Evolutionary conservation across 2,329 filamentous ascomycete genomes (phyloP).

Genomic region (Volutella citrinella): DNA sequence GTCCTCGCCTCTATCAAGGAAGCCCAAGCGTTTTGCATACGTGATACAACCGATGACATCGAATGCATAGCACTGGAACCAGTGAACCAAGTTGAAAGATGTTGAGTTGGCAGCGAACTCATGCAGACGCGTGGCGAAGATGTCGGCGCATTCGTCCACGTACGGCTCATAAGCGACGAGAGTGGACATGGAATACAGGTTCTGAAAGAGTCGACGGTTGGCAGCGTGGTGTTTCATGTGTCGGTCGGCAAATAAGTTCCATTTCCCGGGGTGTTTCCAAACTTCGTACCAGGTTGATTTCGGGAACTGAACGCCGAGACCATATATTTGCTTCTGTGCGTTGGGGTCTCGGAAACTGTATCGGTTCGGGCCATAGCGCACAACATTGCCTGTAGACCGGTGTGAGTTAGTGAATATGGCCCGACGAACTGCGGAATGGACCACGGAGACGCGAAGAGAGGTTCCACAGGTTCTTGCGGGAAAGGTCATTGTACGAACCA

Average conservation of each 20-base stretch:
- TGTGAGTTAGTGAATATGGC: too few relatives aligned
- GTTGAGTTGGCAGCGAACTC: background rate
- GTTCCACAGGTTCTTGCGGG: too few relatives aligned
- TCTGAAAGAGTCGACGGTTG: constrained; percentile 11
- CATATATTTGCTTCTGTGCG: constrained; percentile 13
- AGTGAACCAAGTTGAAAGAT: constrained; percentile 7
- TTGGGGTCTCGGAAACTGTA: constrained; percentile 9
- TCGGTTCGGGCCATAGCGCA: constrained; percentile 8
- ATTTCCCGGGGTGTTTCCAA: constrained; percentile 1
- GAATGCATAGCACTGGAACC: constrained; percentile 17
- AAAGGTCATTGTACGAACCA: background rate
- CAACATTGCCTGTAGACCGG: background rate
- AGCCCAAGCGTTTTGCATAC: constrained; percentile 12
- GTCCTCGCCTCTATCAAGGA: constrained; percentile 11
- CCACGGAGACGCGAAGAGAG: too few relatives aligned
- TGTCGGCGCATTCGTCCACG: constrained; percentile 10
- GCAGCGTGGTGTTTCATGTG: constrained; percentile 2
- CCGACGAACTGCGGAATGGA: too few relatives aligned
- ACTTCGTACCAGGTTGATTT: constrained; percentile 17
- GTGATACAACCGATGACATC: constrained; percentile 15
- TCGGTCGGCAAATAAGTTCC: constrained; percentile 10
- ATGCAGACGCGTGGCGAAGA: constrained; percentile 5
- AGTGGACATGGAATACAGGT: constrained; percentile 15
- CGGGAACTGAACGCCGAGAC: constrained; percentile 7
- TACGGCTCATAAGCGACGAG: constrained; percentile 12